Evolutionary conservation across 2,329 filamentous ascomycete species (phyloP), one percentile per base, ranked within the genome.

Genomic region (Neofusicoccum kwambonambiense): DNA sequence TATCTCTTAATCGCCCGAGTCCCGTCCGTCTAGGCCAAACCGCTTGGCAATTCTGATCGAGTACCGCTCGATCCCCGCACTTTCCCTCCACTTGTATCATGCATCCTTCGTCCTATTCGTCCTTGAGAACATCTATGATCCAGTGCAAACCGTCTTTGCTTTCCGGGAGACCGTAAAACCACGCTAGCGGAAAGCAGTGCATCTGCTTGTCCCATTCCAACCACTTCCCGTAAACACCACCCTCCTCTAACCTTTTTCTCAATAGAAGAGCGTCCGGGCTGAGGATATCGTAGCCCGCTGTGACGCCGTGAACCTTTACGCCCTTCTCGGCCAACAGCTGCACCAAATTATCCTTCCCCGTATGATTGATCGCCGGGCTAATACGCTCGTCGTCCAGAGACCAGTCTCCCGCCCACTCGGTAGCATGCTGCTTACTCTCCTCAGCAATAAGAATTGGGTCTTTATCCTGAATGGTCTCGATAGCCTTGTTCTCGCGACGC

Each of bases 201-300:
- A 88, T 87, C 73, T 87, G 83, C 17, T 81, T 81, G 17, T 85
- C 80, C 85, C 86, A 88, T 9, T 85, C 76, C 45, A 88, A 68
- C 86, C 86, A 87, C 64, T 83, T 76, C 0, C 86, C 86, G 1
- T 72, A 56, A 0, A 87, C 78, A 0, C 79, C 78, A 17, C 74
- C 70, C 49, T 80, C 71, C 34, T 76, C 74, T 6, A 80, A 82
- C 62, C 77, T 79, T 2, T 84, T 78, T 4, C 82, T 71, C 56
- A 86, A 84, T 0, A 78, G 67, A 1, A 83, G 67, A 1, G 80
- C 83, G 67, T 87, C 85, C 0, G 84, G 84, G 0, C 78, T 76
- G 2, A 88, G 72, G 0, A 87, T 80, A 66, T 88, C 86, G 64
- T 80, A 78, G 0, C 81, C 80, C 0, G 81, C 84, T 0, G 81